Evolutionary conservation across 2,329 filamentous ascomycete species (phyloP), one percentile per base, ranked within the genome.

Genomic region (Diaporthe aspalathi): DNA sequence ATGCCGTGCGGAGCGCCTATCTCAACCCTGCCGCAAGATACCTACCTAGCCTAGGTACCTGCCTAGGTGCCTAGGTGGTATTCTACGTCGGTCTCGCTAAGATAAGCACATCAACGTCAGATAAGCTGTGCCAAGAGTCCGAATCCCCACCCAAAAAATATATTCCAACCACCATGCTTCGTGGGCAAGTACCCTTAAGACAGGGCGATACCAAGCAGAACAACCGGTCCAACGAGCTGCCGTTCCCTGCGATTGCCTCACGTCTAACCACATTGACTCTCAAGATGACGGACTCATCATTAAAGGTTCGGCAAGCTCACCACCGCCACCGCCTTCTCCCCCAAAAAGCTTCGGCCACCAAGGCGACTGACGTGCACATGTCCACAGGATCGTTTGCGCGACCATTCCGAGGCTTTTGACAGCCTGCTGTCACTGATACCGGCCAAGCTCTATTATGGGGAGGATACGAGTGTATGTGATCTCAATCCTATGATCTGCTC

Each of bases 371-470:
- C 72, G 29, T 24, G 52, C 56, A 27, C n/a, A 35, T 53, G 43
- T 43, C 53, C 24, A 35, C 72, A 90, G 88, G 86, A 89, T 78
- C 87, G 87, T 75, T 82, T 90, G 76, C 86, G 86, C 80, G 84
- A 84, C 74, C 85, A 89, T 75, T 83, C 93, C 74, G 89, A 93
- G 83, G 92, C 94, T 75, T 97, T 97, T 78, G 92, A 97, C 82
- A 94, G 94, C 56, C 85, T 97, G 66, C 85, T 97, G 80, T 95
- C 94, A 71, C 86, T 97, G 74, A 97, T 97, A 72, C 94, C 95
- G 50, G 94, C 94, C 73, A 95, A 96, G 82, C 90, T 94, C 77
- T 97, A 97, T 83, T 97, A 97, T 77, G 93, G 92, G 70, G 91
- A 95, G 80, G 94, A 97, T 79, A 92, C 88, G 74, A 94, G 88